These are phyloP conservation scores for Tuber microsphaerosporum DNA, from an alignment of 495 filamentous ascomycete genomes.

Conservation along the genomic window DNA sequence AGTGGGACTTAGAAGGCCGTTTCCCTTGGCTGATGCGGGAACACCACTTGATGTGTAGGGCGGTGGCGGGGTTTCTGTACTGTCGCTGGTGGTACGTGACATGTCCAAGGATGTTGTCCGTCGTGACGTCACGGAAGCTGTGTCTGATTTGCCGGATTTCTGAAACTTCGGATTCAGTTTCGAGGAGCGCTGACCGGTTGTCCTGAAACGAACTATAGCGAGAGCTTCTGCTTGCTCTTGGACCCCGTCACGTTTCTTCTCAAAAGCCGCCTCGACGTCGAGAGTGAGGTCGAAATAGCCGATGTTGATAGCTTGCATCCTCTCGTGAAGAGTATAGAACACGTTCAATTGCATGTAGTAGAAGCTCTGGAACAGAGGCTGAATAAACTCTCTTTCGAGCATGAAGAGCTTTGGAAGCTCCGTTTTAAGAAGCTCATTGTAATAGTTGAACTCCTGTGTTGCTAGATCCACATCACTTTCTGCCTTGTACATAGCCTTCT, in stretches of 20 bases:
- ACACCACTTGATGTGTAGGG: slow-evolving; percentile 52
- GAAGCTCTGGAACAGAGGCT: slow-evolving; percentile 94
- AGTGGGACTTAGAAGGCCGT: slow-evolving; percentile 23
- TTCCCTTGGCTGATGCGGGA: slow-evolving; percentile 16
- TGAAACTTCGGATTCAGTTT: slow-evolving; percentile 33
- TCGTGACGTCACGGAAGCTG: slow-evolving; percentile 27
- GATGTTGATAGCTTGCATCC: slow-evolving; percentile 94
- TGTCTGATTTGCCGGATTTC: slow-evolving; percentile 33
- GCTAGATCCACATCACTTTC: slow-evolving; percentile 86
- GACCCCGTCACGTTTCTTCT: slow-evolving; percentile 76
- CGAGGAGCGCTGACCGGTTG: slow-evolving; percentile 45
- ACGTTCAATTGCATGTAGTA: slow-evolving; percentile 99
- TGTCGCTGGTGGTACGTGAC: slow-evolving; percentile 40
- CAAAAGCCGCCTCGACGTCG: slow-evolving; percentile 84
- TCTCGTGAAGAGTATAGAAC: slow-evolving; percentile 97
- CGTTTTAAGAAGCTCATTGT: slow-evolving; percentile 91
- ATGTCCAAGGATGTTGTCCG: slow-evolving; percentile 37
- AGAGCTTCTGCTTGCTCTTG: slow-evolving; percentile 75
- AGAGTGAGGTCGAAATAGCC: slow-evolving; percentile 90
- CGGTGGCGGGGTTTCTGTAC: slow-evolving; percentile 60
- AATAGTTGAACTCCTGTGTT: slow-evolving; percentile 92
- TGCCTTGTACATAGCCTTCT: slow-evolving; percentile 93
- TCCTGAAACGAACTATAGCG: slow-evolving; percentile 79
- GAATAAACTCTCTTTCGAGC: slow-evolving; percentile 95
- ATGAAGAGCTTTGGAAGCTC: slow-evolving; percentile 88